Evolutionary conservation across 495 filamentous ascomycete species (phyloP).

Genomic region (Astrocystis sublimbata): DNA sequence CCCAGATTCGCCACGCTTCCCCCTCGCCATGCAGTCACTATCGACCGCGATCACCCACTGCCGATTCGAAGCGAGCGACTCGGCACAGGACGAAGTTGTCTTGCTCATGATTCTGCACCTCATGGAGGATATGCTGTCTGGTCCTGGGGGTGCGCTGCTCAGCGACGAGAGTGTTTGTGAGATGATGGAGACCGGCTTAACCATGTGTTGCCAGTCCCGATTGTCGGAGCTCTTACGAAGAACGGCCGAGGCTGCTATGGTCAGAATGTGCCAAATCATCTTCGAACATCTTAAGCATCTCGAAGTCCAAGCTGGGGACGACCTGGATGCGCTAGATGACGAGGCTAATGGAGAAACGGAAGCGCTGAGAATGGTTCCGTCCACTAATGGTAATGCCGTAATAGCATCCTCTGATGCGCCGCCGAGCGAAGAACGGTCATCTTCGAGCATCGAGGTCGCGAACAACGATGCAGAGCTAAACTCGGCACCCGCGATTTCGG

Average conservation of each 20-base stretch:
- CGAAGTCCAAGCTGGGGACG: constrained; percentile 66
- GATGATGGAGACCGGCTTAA: constrained; percentile 98
- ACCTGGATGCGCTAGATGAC: constrained; percentile 59
- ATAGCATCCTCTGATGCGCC: constrained; percentile 46
- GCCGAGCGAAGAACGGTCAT: constrained; percentile 48
- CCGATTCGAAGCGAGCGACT: constrained; percentile 94
- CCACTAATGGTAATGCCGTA: constrained; percentile 68
- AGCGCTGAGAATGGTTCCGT: constrained; percentile 83
- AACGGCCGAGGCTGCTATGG: constrained; percentile 95
- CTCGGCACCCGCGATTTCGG: constrained; percentile 24
- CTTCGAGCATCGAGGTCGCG: constrained; percentile 45
- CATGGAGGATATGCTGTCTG: constrained; percentile 96
- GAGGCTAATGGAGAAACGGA: constrained; percentile 68
- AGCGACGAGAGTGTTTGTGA: constrained; percentile 97
- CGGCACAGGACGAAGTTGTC: constrained; percentile 92
- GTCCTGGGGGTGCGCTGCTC: constrained; percentile 84
- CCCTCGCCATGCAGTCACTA: constrained; percentile 89
- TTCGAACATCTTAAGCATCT: constrained; percentile 89
- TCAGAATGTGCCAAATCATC: constrained; percentile 97
- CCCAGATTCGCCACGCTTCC: constrained; percentile 75
- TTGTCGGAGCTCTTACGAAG: constrained; percentile 88
- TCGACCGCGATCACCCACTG: constrained; percentile 97
- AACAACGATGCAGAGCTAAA: constrained; percentile 27
- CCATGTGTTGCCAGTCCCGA: constrained; percentile 93
- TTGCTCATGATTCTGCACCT: constrained; percentile 89